Evolutionary conservation across 2,329 filamentous ascomycete species (phyloP), one percentile per base, ranked within the genome.

Genomic region (Talaromyces sp.): DNA sequence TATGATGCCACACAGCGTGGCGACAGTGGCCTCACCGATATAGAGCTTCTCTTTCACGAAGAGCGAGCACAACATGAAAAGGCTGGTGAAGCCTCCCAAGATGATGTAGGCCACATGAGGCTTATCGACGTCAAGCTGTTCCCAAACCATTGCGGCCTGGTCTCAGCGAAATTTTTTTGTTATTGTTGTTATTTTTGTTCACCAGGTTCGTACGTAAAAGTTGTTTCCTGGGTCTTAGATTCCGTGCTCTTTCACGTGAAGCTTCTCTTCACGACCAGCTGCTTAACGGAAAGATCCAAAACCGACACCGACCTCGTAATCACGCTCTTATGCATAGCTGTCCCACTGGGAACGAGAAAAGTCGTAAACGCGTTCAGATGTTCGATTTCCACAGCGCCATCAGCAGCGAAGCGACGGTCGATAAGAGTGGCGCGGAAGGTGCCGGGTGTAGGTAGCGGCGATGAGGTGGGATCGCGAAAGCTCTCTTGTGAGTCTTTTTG

Each of bases 101-200:
- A 99, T 97, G 78, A 98, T 92, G 78, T 99, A 99, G 67, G 96
- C 95, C 91, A 98, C 78, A 82, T 99, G 95, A 71, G 95, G 91
- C 82, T 89, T 90, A 78, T 96, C 97, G 80, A 98, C 88, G 58
- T 78, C 77, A 63, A 82, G 68, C 61, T 82, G 80, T 59, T 81
- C 74, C 80, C 80, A 82, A 62, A 74, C 79, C 80, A 82, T 82
- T 55, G 62, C 75, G 67, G 52, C 64, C 27, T 19, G 53, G 32
- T 42, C 33, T 53, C 44, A 13, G 51, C 52, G 51, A 25, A 36
- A 25, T 11, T 13, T 47, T 19, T 10, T 22, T 47, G 1, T 47
- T 47, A 2, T 13, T 47, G 8, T 47, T 44, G 15, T 44, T 44
- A 22, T 10, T 9, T 2, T 44, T n/a, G 17, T 11, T 44, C 19